Evolutionary conservation across 306 rosid genomes (phyloP).

Genomic region (Calophaca sinica): DNA sequence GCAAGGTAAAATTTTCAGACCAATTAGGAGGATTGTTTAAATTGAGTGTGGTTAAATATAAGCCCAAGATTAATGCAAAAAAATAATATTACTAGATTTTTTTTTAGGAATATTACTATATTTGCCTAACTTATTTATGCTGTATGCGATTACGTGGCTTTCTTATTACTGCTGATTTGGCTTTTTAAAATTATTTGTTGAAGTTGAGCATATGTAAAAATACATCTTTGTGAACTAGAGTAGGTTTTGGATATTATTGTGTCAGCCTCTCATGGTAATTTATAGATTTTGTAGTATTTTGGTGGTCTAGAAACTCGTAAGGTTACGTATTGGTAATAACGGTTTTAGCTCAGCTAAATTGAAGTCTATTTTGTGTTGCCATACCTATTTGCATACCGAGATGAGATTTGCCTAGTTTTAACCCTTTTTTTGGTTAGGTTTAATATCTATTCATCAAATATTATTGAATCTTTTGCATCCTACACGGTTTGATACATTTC

Average conservation of each 20-base stretch:
- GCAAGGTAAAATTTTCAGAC: constrained; percentile 72
- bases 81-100: neutral
- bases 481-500: constrained; percentile 21
- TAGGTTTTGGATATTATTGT: neutral
- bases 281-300: no score
- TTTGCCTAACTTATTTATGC: constrained; percentile 14
- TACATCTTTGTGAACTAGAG: neutral
- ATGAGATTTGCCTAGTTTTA: neutral
- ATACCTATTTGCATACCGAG: neutral
- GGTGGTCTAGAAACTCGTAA: no score
- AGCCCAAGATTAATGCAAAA: constrained; percentile 5
- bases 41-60: neutral
- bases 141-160: neutral
- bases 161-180: no score
- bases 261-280: neutral
- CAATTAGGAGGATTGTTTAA: constrained; percentile 11
- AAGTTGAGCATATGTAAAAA: neutral
- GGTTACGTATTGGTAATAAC: neutral
- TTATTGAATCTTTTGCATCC: neutral
- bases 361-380: neutral
- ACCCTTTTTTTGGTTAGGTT: neutral
- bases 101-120: no score
- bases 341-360: neutral
- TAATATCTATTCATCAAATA: neutral
- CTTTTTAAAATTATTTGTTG: neutral